Evolutionary conservation across 208 protist genomes (phyloP), one percentile per base, ranked within the genome.

Genomic region (Trypanosoma cruzi): DNA sequence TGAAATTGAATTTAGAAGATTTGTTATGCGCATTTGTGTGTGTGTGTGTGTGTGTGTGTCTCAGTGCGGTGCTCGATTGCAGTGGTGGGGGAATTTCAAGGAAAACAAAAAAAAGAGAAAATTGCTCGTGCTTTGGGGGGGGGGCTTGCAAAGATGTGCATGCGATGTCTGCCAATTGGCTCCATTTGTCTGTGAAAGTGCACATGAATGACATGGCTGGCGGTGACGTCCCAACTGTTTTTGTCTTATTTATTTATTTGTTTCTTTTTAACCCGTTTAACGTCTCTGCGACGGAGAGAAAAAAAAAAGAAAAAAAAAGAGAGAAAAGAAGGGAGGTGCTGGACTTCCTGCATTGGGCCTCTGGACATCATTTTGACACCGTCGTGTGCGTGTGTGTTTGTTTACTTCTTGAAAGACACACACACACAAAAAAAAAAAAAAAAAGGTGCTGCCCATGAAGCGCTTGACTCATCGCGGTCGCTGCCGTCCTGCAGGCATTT

Each of bases 371-470:
- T 44, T 44, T 44, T 44, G 40, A 13, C 18, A 3, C 40, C 40
- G 10, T 3, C 40, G 40, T 44, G 1, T 34, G 50, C 54, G 67
- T 26, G 20, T 28, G 40, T 4, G 40, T 2, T 14, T 16, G 40
- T 44, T 44, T 44, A 14, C 11, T 44, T 44, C 40, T n/a, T n/a
- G n/a, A n/a, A n/a, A n/a, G n/a, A n/a, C n/a, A n/a, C n/a, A n/a
- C n/a, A n/a, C n/a, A n/a, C n/a, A n/a, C n/a, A n/a, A n/a, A n/a
- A n/a, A n/a, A n/a, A n/a, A n/a, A n/a, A n/a, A n/a, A n/a, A 44
- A 7, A 20, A 61, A 71, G 42, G 6, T 71, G 44, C n/a, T 26
- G 11, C 16, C 46, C 52, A 44, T 49, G 18, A 68, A 32, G 44
- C 36, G 36, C 14, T 29, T 55, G 44, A 16, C 22, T 29, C 20